These are phyloP conservation scores for Xerocomus brunneocitrinus DNA, from an alignment of 768 basidiomycete genomes.

Conservation along the genomic window DNA sequence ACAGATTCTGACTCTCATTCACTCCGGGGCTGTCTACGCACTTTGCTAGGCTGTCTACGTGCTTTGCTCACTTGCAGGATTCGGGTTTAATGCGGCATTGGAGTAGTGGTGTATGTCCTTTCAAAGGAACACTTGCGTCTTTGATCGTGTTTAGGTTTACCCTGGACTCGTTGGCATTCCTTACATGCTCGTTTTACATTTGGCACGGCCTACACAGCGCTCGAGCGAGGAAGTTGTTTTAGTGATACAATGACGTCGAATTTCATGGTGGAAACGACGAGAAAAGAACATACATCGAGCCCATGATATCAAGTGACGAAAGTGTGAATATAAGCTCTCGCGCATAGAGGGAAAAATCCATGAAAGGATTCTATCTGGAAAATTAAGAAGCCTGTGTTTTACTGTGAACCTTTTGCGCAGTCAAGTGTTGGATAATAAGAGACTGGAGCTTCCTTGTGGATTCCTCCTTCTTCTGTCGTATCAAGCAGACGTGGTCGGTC, in stretches of 20 bases:
- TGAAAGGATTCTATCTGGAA: neutral
- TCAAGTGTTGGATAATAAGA: conserved; percentile 14
- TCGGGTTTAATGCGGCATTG: neutral
- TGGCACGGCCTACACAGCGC: neutral
- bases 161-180: neutral
- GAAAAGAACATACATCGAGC: neutral
- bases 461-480: conserved; percentile 11
- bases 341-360: neutral
- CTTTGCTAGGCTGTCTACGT: conserved; percentile 5
- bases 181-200: neutral
- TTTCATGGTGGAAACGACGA: neutral
- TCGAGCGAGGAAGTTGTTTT: neutral
- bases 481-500: conserved; percentile 20
- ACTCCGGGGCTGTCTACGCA: conserved; percentile 1
- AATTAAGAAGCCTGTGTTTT: neutral
- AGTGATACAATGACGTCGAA: neutral
- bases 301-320: neutral
- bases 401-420: neutral
- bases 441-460: conserved; percentile 17
- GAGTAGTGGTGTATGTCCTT: neutral
- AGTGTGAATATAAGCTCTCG: too few relatives aligned
- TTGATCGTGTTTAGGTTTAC: neutral
- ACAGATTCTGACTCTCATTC: neutral
- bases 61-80: neutral
- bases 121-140: neutral